A percentile compares a stretch with the other conserved stretches of the same genome.
Evolutionary conservation across 192 early-diverging fungal species (phyloP).

Genomic region (Radiomyces spectabilis): DNA sequence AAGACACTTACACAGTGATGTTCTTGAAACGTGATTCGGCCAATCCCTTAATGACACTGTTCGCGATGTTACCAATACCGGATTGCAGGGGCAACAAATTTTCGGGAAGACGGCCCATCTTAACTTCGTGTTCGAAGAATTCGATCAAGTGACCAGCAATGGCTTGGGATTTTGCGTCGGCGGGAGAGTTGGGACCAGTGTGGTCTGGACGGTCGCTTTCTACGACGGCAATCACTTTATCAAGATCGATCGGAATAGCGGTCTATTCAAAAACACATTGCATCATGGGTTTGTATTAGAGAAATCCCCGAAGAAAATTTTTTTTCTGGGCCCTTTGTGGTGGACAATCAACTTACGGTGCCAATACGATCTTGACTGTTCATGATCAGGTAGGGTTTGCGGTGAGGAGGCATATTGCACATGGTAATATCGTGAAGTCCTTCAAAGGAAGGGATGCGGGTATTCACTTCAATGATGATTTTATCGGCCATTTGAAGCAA

Average conservation of each 20-base stretch:
- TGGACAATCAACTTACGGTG: constrained; percentile 2
- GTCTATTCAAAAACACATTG: not conserved
- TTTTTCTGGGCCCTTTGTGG: not conserved
- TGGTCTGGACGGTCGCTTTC: constrained; percentile 26
- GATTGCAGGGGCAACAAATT: constrained; percentile 30
- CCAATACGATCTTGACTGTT: constrained; percentile 30
- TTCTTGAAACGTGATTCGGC: constrained; percentile 27
- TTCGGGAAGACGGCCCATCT: constrained; percentile 26
- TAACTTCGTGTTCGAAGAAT: constrained; percentile 33
- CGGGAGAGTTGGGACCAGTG: constrained; percentile 20
- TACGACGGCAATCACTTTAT: constrained; percentile 30
- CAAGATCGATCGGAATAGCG: constrained; percentile 29
- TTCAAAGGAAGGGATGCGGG: constrained; percentile 32
- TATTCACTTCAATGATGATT: constrained; percentile 37
- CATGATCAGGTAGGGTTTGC: constrained; percentile 34
- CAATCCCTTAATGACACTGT: constrained; percentile 35
- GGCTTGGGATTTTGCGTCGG: constrained; percentile 15
- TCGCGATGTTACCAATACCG: constrained; percentile 39
- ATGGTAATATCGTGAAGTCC: constrained; percentile 32
- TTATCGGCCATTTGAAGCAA: constrained; percentile 33
- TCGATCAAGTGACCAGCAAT: constrained; percentile 33
- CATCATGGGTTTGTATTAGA: not conserved
- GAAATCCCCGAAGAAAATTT: not conserved
- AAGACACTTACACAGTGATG: constrained; percentile 30
- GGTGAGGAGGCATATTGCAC: constrained; percentile 23